Evolutionary conservation across 2,329 filamentous ascomycete species (phyloP).

Genomic region (Podosphaera xanthii): DNA sequence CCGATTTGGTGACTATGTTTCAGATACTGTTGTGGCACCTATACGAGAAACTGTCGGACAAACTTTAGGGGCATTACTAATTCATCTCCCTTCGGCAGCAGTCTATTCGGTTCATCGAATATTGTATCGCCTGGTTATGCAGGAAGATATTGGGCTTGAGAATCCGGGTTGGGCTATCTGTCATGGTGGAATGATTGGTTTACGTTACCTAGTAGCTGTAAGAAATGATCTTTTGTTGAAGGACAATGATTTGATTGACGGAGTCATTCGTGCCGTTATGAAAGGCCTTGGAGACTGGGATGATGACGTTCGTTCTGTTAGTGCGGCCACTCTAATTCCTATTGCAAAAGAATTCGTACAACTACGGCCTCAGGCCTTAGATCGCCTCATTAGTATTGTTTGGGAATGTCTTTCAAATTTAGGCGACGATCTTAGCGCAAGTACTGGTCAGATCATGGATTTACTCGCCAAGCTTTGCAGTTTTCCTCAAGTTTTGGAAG

Average conservation of each 20-base stretch:
- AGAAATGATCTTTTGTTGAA: constrained; percentile 76
- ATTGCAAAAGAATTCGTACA: constrained; percentile 89
- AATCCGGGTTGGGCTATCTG: constrained; percentile 78
- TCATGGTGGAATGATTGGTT: constrained; percentile 91
- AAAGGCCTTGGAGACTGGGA: constrained; percentile 77
- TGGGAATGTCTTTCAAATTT: constrained; percentile 94
- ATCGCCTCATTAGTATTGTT: constrained; percentile 73
- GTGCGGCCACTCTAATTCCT: constrained; percentile 87
- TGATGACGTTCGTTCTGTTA: constrained; percentile 90
- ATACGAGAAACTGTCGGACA: constrained; percentile 92
- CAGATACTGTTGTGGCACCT: constrained; percentile 87
- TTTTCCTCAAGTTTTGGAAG: constrained; percentile 74
- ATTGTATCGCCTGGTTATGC: constrained; percentile 77
- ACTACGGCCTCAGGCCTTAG: constrained; percentile 54
- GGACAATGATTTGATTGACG: constrained; percentile 71
- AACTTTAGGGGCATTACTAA: constrained; percentile 70
- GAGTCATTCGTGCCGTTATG: constrained; percentile 80
- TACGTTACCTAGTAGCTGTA: constrained; percentile 87
- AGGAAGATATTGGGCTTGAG: constrained; percentile 53
- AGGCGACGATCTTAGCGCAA: constrained; percentile 91
- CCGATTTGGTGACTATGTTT: constrained; percentile 92
- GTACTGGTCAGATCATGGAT: constrained; percentile 97
- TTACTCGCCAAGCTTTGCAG: constrained; percentile 85
- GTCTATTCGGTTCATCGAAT: constrained; percentile 71
- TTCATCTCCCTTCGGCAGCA: constrained; percentile 55